These are phyloP conservation scores for Epicoccum sorghinum DNA, from an alignment of 2,329 filamentous ascomycete species.

Conservation along the genomic window DNA sequence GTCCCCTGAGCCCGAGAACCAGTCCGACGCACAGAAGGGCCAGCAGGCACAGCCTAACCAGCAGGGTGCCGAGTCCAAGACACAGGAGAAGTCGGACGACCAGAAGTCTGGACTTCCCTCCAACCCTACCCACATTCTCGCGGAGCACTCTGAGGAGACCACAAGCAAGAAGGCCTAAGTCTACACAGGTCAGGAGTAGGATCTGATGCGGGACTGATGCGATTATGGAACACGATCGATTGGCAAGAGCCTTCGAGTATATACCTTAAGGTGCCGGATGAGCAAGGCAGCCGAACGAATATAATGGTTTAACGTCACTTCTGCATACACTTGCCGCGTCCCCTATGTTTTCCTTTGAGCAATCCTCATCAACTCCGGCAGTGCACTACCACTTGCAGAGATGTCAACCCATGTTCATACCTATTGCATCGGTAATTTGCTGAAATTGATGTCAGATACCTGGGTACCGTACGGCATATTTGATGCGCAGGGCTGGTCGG, in stretches of 20 bases:
- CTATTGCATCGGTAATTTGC: no score
- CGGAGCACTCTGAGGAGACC: constrained; percentile 66
- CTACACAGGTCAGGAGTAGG: no score
- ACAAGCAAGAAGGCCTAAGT: constrained; percentile 58
- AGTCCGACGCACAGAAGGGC: constrained; percentile 68
- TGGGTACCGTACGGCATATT: no score
- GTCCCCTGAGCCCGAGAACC: constrained; percentile 75
- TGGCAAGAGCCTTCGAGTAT: constrained; percentile 4
- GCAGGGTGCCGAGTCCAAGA: constrained; percentile 50
- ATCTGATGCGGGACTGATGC: not conserved
- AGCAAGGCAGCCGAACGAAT: not conserved
- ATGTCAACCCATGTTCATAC: no score
- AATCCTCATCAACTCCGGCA: no score
- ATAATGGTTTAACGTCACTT: constrained; percentile 2
- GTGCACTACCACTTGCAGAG: no score
- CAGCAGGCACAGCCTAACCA: constrained; percentile 64
- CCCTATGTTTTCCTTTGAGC: not conserved
- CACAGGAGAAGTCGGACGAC: constrained; percentile 53
- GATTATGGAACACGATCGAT: not conserved
- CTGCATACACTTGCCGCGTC: not conserved
- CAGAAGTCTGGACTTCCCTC: constrained; percentile 55
- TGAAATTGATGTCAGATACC: no score
- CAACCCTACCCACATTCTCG: constrained; percentile 71
- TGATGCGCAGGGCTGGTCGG: not conserved
- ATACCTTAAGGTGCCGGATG: not conserved